Evolutionary conservation across 2,329 filamentous ascomycete species (phyloP), one percentile per base, ranked within the genome.

Genomic region (Colletotrichum spaethianum): DNA sequence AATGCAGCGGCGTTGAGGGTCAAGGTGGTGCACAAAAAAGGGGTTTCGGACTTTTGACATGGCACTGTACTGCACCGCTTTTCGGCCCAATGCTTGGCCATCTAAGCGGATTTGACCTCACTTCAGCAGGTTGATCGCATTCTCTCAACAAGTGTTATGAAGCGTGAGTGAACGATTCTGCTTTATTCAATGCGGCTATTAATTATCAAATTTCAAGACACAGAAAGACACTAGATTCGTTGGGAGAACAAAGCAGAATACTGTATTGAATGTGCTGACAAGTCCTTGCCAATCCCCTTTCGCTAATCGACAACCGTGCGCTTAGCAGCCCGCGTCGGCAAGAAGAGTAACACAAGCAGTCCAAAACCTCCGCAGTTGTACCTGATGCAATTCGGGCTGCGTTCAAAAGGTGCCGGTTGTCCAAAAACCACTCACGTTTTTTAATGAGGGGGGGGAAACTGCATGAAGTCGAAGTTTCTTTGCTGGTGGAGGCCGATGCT

Each of bases 21-120:
- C 2, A 33, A 33, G 33, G 33, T 33, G 33, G 33, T 33, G 33
- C 33, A 33, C 33, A 6, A 33, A 3, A 8, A 33, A 5, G 33
- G 33, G 33, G 5, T 33, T 33, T 33, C 33, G 8, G 33, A 33
- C 33, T 40, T n/a, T 16, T 28, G 26, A 23, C 23, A 77, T 33
- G 31, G 8, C 31, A 33, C 31, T 4, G 8, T 4, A 8, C 33
- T 36, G 6, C 8, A n/a, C 18, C 20, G 20, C 42, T 44, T 44
- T 44, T 38, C 7, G 2, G n/a, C 46, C 46, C 0, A 26, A 26
- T 14, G 46, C 46, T 16, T 1, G 23, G n/a, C 46, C n/a, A 23
- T 23, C 46, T 26, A 48, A 48, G 23, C n/a, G 3, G 11, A 2
- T 14, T 23, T 23, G 6, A 26, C 23, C 11, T 48, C 23, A 26